Evolutionary conservation across 495 filamentous ascomycete genomes (phyloP).

Genomic region (Aspergillus cavernicola): DNA sequence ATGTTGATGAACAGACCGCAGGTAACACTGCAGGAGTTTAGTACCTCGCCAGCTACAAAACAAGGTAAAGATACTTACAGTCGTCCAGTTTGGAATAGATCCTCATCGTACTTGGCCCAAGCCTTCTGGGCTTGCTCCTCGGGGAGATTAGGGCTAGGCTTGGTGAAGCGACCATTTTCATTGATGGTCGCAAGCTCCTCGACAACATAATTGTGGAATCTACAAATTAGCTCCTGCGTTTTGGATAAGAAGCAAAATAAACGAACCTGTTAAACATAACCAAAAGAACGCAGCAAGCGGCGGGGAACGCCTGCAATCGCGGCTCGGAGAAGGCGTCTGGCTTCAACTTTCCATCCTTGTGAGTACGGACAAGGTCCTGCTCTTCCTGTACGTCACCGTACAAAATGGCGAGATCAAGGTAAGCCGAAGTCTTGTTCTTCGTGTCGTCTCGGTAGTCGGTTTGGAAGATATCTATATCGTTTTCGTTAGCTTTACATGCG

Average conservation of each 20-base stretch:
- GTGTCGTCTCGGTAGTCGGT: conserved; percentile 51
- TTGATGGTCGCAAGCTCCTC: conserved; percentile 67
- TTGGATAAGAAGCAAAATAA: not conserved
- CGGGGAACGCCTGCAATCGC: conserved; percentile 53
- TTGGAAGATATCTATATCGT: conserved; percentile 50
- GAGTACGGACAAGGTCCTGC: conserved; percentile 53
- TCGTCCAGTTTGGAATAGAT: conserved; percentile 79
- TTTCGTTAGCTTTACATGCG: conserved; percentile 29
- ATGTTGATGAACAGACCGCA: conserved; percentile 85
- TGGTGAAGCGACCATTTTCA: conserved; percentile 65
- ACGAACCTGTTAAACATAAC: conserved; percentile 50
- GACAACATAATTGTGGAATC: conserved; percentile 79
- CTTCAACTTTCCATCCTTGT: conserved; percentile 55
- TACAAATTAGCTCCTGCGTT: not conserved
- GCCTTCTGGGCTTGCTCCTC: conserved; percentile 53
- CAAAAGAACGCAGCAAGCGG: conserved; percentile 53
- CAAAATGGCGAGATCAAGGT: conserved; percentile 56
- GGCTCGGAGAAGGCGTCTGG: conserved; percentile 55
- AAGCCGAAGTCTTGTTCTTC: conserved; percentile 55
- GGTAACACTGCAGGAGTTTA: conserved; percentile 51
- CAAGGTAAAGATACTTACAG: too few relatives aligned
- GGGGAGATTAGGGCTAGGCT: conserved; percentile 45
- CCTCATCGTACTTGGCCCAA: conserved; percentile 72
- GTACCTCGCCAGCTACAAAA: too few relatives aligned
- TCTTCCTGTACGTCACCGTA: conserved; percentile 56